Evolutionary conservation across 1,139 yeast species (phyloP), one percentile per base, ranked within the genome.

Genomic region (Wickerhamomyces sp.): DNA sequence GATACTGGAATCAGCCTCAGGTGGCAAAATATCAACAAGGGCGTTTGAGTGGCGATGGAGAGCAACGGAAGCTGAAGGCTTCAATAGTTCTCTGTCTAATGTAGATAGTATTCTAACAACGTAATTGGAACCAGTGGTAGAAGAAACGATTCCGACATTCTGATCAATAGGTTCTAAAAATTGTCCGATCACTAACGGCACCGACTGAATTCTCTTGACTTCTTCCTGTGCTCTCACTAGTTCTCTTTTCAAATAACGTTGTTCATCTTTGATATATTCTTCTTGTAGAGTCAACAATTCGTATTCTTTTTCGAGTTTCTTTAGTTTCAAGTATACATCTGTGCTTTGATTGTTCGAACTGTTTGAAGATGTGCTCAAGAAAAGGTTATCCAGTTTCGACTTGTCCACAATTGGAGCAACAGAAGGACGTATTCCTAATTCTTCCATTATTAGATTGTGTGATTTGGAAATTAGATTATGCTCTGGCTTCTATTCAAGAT

Each of bases 21-120:
- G 98, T 20, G 98, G 98, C 54, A 93, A 68, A 40, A 93, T 91
- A 59, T 91, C 98, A 35, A 93, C 98, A 49, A 93, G 70, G 4
- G 98, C 96, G 59, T 91, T 93, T 12, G 97, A 89, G 64, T 93
- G 97, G 58, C 98, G 95, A 60, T 93, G 98, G 51, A 93, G 72
- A 2, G 98, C 98, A 30, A 93, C 98, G 6, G 96, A 85, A 22
- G 95, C 84, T 6, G 95, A 84, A 13, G 97, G 93, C 61, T 93
- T 91, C 56, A 93, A 75, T 47, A 91, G 70, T 62, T 93, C 99
- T 45, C 97, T 75, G 57, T 93, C 98, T 47, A 93, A 72, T 0
- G 98, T 91, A 12, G 96, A 87, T 48, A 93, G 71, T 43, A 93
- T 91, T 54, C 95, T 75, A 29, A 93, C 99, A 32, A 91, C 97